phyloP scores from a whole-genome alignment of 257 asterid genomes.

The Solanum chiquidenum region DNA sequence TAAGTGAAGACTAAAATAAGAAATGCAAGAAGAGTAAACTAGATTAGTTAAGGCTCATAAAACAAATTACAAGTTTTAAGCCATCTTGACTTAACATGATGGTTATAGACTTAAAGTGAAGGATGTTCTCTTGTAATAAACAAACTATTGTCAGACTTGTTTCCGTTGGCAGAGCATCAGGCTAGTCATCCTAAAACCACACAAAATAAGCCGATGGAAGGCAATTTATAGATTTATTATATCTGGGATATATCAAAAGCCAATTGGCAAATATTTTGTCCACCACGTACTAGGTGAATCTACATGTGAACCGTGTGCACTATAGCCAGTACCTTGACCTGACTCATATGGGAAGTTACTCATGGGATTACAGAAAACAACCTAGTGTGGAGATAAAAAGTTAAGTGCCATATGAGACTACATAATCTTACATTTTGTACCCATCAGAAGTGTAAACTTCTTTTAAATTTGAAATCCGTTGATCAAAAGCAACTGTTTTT shows the following conservation, averaged over 20 bases:
- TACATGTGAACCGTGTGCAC: not conserved
- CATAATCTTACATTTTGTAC: slow-evolving; percentile 54
- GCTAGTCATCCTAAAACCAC: not conserved
- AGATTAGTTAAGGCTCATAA: not conserved
- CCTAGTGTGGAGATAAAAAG: not conserved
- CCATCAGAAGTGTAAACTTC: slow-evolving; percentile 91
- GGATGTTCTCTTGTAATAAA: not conserved
- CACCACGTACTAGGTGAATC: not conserved
- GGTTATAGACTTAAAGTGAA: not conserved
- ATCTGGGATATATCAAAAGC: not conserved
- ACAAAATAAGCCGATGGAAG: not conserved
- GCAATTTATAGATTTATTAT: not conserved
- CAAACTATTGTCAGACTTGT: not conserved
- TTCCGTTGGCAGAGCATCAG: not conserved
- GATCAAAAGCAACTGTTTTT: slow-evolving; percentile 62
- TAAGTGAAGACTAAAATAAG: not conserved
- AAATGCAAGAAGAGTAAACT: not conserved
- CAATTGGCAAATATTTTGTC: not conserved
- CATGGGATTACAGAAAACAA: not conserved
- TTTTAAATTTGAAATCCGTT: slow-evolving; percentile 57
- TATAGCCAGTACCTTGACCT: not conserved
- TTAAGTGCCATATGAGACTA: not conserved
- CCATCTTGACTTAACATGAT: not conserved
- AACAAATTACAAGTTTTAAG: not conserved
- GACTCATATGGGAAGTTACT: not conserved